Evolutionary conservation across 257 asterid species (phyloP).

Genomic region (Henckelia pumila): DNA sequence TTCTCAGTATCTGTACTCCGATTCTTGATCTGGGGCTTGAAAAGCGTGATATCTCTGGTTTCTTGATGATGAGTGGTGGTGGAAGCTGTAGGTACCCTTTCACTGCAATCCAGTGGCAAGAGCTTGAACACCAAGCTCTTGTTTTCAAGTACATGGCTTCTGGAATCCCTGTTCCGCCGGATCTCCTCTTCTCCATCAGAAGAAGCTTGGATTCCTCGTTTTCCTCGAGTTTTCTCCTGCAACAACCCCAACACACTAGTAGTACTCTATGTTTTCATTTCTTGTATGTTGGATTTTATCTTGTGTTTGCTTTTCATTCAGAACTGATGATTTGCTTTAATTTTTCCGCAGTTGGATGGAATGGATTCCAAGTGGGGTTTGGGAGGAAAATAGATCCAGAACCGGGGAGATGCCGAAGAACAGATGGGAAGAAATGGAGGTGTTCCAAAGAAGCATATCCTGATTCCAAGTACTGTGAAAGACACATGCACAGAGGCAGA

Average conservation of each 20-base stretch:
- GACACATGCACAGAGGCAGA: constrained; percentile 99
- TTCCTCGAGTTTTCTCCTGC: constrained; percentile 58
- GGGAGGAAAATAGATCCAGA: constrained; percentile 89
- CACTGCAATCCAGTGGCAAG: constrained; percentile 88
- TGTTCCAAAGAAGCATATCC: constrained; percentile 93
- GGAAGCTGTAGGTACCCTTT: constrained; percentile 61
- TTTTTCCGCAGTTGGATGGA: constrained; percentile 74
- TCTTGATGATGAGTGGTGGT: constrained; percentile 42
- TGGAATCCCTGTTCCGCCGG: constrained; percentile 84
- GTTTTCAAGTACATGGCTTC: constrained; percentile 83
- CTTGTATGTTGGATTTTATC: too few species aligned
- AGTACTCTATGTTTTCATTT: constrained; percentile 19
- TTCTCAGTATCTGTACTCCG: neutral
- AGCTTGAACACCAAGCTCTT: constrained; percentile 91
- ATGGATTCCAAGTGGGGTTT: constrained; percentile 72
- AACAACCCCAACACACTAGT: constrained; percentile 60
- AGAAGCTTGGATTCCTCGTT: constrained; percentile 61
- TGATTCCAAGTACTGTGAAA: constrained; percentile 96
- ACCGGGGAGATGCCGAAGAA: constrained; percentile 95
- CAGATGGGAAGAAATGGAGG: constrained; percentile 97
- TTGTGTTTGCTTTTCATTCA: too few species aligned
- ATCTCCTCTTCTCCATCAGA: constrained; percentile 78
- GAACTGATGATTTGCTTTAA: too few species aligned
- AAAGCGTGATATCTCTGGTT: neutral
- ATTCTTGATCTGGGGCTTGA: neutral